Evolutionary conservation across 192 early-diverging fungal species (phyloP), one percentile per base, ranked within the genome.

Genomic region (Coemansia asiatica): DNA sequence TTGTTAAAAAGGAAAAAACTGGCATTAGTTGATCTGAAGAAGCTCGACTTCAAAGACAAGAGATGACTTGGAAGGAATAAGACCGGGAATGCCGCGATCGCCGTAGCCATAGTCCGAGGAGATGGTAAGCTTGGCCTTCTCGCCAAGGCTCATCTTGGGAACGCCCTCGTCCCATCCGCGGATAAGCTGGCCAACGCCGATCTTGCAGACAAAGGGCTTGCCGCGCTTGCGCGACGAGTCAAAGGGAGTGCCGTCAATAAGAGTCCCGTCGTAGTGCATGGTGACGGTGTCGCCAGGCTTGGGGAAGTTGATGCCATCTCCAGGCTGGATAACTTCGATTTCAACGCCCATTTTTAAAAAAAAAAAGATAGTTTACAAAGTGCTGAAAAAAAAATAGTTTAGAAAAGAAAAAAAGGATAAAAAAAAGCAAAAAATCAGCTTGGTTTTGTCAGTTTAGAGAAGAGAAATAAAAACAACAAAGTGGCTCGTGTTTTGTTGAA

Each of bases 101-200:
- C 94, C 93, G 63, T 97, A 95, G 38, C 85, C 92, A 77, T 83
- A 93, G 72, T 94, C 94, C 66, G 89, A 79, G 47, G 90, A 87
- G 71, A 95, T 95, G 60, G 82, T 85, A 29, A 98, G 83, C 66
- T 79, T 92, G 53, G 95, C 93, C 64, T 85, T 83, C 85, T 97
- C 88, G 68, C 95, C 95, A 28, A 96, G 69, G 56, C 90, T 93
- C 88, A 98, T 89, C 78, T 94, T 82, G n/a, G 93, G 92, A 56
- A 98, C 94, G 78, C 93, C 95, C 85, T 89, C 84, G 70, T 88
- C 88, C 91, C 91, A 91, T 63, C 90, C 93, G 59, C 84, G 77
- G 77, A 98, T 98, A 64, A 98, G 95, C 70, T 89, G 93, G 3
- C 94, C 93, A 25, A 94, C 90, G 68, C 97, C 97, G 67, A 98